These are phyloP conservation scores for Cladosporium sp. DNA, from an alignment of 2,329 filamentous ascomycete species.

Conservation along the genomic window DNA sequence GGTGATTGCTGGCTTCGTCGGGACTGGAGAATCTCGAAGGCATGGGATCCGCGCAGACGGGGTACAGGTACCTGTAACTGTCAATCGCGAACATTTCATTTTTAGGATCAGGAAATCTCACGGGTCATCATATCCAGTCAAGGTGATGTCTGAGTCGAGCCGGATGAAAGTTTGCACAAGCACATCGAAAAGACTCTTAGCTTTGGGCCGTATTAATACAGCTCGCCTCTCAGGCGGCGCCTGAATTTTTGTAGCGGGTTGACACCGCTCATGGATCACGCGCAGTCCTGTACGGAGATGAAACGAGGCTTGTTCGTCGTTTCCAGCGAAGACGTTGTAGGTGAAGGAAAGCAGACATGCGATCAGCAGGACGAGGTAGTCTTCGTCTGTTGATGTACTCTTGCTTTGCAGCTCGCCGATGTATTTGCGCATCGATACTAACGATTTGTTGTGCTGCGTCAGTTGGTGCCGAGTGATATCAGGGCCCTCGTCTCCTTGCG, in stretches of 20 bases:
- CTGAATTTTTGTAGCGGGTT: too few relatives aligned
- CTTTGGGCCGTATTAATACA: not conserved
- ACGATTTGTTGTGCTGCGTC: not conserved
- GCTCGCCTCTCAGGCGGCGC: not conserved
- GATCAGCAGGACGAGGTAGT: not conserved
- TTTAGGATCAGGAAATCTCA: not conserved
- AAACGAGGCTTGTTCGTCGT: not conserved
- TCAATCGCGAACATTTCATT: not conserved
- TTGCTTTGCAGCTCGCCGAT: not conserved
- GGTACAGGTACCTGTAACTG: conserved; percentile 7
- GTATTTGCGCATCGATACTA: not conserved
- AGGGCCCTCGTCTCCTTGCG: too few relatives aligned
- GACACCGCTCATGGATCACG: too few relatives aligned
- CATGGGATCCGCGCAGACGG: conserved; percentile 8
- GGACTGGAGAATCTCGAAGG: conserved; percentile 1
- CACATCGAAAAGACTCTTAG: conserved; percentile 8
- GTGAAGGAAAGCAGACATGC: not conserved
- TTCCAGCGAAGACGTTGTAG: not conserved
- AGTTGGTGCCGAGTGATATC: too few relatives aligned
- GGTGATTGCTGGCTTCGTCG: not conserved
- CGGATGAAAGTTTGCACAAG: conserved; percentile 13
- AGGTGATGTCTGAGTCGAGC: conserved; percentile 12
- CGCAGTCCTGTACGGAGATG: too few relatives aligned
- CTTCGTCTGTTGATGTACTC: not conserved
- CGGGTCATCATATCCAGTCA: not conserved